Evolutionary conservation across 2,329 filamentous ascomycete genomes (phyloP).

Genomic region (Aureobasidium sp.): DNA sequence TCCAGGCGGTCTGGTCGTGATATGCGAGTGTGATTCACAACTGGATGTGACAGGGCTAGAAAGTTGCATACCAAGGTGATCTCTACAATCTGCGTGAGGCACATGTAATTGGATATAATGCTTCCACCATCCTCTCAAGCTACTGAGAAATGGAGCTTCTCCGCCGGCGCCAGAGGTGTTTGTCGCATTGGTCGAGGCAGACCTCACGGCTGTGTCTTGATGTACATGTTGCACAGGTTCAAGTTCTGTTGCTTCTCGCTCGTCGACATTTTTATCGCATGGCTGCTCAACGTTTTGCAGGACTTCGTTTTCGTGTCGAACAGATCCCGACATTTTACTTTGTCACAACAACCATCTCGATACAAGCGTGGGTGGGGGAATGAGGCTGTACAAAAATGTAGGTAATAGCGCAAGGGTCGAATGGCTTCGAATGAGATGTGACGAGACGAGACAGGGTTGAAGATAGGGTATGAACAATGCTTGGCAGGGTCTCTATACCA

Average conservation of each 20-base stretch:
- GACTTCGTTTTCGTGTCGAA: background rate
- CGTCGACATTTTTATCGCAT: slow-evolving; percentile 12
- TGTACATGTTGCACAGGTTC: slow-evolving; percentile 12
- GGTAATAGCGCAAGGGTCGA: background rate
- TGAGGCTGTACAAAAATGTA: background rate
- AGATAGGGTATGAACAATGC: background rate
- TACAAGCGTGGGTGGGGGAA: background rate
- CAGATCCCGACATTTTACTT: background rate
- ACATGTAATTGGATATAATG: slow-evolving; percentile 43
- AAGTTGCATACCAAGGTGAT: slow-evolving; percentile 44
- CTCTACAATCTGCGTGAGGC: slow-evolving; percentile 41
- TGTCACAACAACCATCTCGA: background rate
- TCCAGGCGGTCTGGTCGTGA: background rate
- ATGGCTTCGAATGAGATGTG: background rate
- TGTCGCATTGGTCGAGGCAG: background rate
- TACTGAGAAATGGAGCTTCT: slow-evolving; percentile 14
- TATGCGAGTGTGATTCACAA: background rate
- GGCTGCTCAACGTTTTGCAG: background rate
- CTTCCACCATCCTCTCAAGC: slow-evolving; percentile 35
- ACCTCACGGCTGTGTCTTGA: background rate
- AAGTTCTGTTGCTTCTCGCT: slow-evolving; percentile 27
- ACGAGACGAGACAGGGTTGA: background rate
- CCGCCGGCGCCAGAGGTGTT: background rate
- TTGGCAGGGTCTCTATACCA: background rate
- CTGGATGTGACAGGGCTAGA: background rate